Conservation (phyloP, 371 early-diverging fungal genomes). For the Mycotypha africana region DNA sequence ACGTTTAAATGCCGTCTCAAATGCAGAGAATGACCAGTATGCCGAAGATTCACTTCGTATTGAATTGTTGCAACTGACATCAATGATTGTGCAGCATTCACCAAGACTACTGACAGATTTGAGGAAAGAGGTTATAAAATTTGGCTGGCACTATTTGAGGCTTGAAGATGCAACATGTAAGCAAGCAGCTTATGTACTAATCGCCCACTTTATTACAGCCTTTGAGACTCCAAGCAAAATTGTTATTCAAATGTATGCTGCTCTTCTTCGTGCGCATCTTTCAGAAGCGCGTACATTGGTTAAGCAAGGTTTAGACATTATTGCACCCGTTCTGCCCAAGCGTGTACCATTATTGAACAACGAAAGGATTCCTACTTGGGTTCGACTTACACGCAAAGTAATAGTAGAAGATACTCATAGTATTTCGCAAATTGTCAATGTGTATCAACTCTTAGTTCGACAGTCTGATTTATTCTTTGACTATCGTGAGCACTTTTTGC, state of each 20-base stretch:
- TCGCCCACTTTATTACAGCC: slow-evolving; percentile 87
- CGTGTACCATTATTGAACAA: slow-evolving; percentile 51
- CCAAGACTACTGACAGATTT: slow-evolving; percentile 70
- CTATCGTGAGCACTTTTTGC: slow-evolving; percentile 82
- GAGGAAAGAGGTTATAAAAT: slow-evolving; percentile 90
- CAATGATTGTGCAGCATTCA: slow-evolving; percentile 81
- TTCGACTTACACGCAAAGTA: slow-evolving; percentile 80
- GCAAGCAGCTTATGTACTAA: slow-evolving; percentile 90
- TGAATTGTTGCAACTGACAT: slow-evolving; percentile 88
- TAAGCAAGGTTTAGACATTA: slow-evolving; percentile 89
- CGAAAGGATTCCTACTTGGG: slow-evolving; percentile 76
- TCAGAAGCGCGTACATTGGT: slow-evolving; percentile 81
- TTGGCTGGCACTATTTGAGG: slow-evolving; percentile 89
- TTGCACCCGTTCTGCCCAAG: slow-evolving; percentile 85
- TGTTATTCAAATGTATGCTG: slow-evolving; percentile 85
- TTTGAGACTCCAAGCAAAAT: slow-evolving; percentile 93
- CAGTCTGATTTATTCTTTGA: slow-evolving; percentile 88
- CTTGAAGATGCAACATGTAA: slow-evolving; percentile 91
- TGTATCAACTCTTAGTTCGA: slow-evolving; percentile 86
- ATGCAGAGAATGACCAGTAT: slow-evolving; percentile 47
- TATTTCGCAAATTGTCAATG: slow-evolving; percentile 79
- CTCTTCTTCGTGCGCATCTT: slow-evolving; percentile 82
- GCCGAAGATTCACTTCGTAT: slow-evolving; percentile 75
- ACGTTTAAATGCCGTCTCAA: slow-evolving; percentile 47
- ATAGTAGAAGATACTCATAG: slow-evolving; percentile 90